Evolutionary conservation across 306 rosid genomes (phyloP).

Genomic region (Cicer cuneatum): DNA sequence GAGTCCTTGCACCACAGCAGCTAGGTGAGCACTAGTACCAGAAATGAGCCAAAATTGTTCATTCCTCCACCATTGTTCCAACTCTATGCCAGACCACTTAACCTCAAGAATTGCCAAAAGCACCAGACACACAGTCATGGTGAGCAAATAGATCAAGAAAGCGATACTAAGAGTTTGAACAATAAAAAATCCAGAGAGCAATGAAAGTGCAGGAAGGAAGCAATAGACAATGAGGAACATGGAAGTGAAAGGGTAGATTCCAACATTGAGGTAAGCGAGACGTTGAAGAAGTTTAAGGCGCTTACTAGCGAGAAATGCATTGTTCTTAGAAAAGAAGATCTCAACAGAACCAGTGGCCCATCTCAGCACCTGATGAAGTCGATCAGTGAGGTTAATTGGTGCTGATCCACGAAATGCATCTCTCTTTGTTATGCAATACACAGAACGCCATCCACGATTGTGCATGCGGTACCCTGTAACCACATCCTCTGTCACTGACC

Average conservation of each 20-base stretch:
- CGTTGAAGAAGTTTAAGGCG: slow-evolving; percentile 54
- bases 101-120: slow-evolving; percentile 52
- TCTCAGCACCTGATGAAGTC: slow-evolving; percentile 61
- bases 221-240: slow-evolving; percentile 60
- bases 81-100: slow-evolving; percentile 55
- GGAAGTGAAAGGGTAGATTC: slow-evolving; percentile 66
- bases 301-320: slow-evolving; percentile 50
- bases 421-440: slow-evolving; percentile 59
- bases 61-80: slow-evolving; percentile 68
- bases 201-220: slow-evolving; percentile 63
- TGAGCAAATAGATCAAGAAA: slow-evolving; percentile 56
- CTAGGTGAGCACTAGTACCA: slow-evolving; percentile 62
- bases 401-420: slow-evolving; percentile 65
- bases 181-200: slow-evolving; percentile 54
- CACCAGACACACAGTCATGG: slow-evolving; percentile 51
- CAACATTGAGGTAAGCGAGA: slow-evolving; percentile 58
- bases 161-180: slow-evolving; percentile 52
- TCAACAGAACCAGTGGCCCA: slow-evolving; percentile 70
- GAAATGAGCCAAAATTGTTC: slow-evolving; percentile 65
- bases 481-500: slow-evolving; percentile 68
- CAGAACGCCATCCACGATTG: slow-evolving; percentile 68
- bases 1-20: slow-evolving; percentile 59
- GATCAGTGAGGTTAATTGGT: slow-evolving; percentile 59
- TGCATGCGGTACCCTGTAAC: slow-evolving; percentile 67
- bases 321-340: slow-evolving; percentile 61